A percentile compares a stretch with the other conserved stretches of the same genome.
Conservation (phyloP, 2,329 filamentous ascomycete genomes). For the Aaosphaeria pasadenensis region DNA sequence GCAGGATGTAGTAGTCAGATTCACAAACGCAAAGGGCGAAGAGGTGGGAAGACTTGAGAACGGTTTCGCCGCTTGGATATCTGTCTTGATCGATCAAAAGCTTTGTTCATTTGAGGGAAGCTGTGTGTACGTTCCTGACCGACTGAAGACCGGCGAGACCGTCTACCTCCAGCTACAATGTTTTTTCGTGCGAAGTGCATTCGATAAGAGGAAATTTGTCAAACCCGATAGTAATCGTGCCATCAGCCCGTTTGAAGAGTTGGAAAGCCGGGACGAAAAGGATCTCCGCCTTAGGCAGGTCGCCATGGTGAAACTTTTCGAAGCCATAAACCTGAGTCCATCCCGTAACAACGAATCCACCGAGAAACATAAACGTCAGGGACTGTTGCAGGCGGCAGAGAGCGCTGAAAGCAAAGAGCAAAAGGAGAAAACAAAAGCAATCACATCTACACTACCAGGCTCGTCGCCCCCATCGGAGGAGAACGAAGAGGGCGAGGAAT, state of each 20-base stretch:
- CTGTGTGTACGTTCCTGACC: constrained; percentile 86
- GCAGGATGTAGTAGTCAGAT: constrained; percentile 85
- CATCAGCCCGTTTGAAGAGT: constrained; percentile 74
- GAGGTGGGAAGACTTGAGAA: constrained; percentile 87
- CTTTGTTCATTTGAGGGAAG: constrained; percentile 83
- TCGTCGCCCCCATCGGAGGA: constrained; percentile 61
- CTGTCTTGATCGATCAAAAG: constrained; percentile 84
- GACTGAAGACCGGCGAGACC: constrained; percentile 84
- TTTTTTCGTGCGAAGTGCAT: constrained; percentile 71
- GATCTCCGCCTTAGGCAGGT: constrained; percentile 80
- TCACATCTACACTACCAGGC: constrained; percentile 42
- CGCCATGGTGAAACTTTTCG: constrained; percentile 81
- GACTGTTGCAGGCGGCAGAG: constrained; percentile 82
- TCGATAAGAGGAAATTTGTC: constrained; percentile 62
- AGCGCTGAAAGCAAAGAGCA: constrained; percentile 69
- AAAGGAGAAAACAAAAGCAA: constrained; percentile 46
- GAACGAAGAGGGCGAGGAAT: constrained; percentile 79
- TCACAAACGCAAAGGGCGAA: constrained; percentile 73
- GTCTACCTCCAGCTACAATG: constrained; percentile 86
- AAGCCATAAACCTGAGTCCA: constrained; percentile 81
- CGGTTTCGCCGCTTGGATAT: constrained; percentile 88
- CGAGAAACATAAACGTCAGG: constrained; percentile 76
- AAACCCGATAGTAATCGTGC: constrained; percentile 67
- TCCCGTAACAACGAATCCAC: constrained; percentile 70
- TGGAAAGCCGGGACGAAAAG: constrained; percentile 82